Base-by-base conservation (phyloP, 2,329 filamentous ascomycete genomes). In the Boeremia exigua region DNA sequence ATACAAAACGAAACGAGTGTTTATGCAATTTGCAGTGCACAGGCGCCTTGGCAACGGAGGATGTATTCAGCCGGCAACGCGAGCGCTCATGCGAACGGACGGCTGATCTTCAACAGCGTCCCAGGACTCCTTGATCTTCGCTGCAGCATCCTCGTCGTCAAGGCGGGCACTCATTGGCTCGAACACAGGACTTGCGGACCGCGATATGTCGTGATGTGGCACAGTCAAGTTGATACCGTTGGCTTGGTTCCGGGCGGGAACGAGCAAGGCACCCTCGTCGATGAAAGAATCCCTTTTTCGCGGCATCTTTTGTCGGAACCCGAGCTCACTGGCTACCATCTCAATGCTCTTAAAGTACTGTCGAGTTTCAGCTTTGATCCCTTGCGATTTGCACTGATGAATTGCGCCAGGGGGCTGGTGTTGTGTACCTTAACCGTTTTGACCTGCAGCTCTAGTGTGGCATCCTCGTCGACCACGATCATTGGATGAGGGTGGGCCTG, bases 401-500 rank as follows among this genome's bases (percentile, higher is more conserved):
- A 38, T 30, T 38, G 37, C 27, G 23, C 14, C 48, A 46, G 64
- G 48, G 32, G 47, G 38, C n/a, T 38, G 28, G 32, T 40, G 32
- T 37, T 46, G 33, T 28, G 48, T 47, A 56, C 53, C 53, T 51
- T 75, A 52, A 72, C 73, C 45, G 72, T 81, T 73, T 78, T 78
- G 65, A 76, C 78, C 62, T 77, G 77, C 38, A 82, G 68, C 67
- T 83, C 74, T 58, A 84, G 49, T 32, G 80, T 79, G 65, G 80
- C 78, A 70, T 94, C 90, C 67, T 94, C 90, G 67, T 96, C 91
- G 40, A 89, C 90, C 9, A 94, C 90, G 62, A 95, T 87, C 81
- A 95, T 86, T 48, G 91, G 88, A 67, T 93, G 88, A 3, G 86
- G 88, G 74, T 95, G 91, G 60, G 94, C 79, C 73, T 96, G 91